Evolutionary conservation across 441 rosid genomes (phyloP).

Genomic region (Populus hybrid): DNA sequence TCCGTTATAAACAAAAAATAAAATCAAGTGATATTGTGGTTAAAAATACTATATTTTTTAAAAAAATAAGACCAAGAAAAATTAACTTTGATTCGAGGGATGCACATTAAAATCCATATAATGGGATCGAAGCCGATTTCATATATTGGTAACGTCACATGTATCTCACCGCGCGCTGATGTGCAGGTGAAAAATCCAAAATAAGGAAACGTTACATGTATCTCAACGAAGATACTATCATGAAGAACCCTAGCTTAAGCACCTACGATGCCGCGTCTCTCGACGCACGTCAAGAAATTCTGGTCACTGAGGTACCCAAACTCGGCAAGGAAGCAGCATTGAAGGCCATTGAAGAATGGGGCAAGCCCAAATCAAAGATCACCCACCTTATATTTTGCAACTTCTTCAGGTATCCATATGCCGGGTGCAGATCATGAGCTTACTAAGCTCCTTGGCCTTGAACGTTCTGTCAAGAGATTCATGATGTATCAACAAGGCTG

Average conservation of each 20-base stretch:
- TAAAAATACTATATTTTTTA: too few species aligned
- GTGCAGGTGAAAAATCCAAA: conserved; percentile 45
- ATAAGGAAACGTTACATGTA: conserved; percentile 50
- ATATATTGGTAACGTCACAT: too few species aligned
- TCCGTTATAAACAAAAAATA: too few species aligned
- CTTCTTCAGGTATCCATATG: conserved; percentile 53
- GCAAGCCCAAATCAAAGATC: conserved; percentile 55
- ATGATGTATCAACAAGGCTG: conserved; percentile 63
- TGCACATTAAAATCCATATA: too few species aligned
- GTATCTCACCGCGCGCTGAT: background rate
- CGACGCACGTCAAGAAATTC: conserved; percentile 49
- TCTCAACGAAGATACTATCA: conserved; percentile 38
- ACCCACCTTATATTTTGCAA: conserved; percentile 59
- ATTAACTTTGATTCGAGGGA: too few species aligned
- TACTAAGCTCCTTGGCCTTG: conserved; percentile 52
- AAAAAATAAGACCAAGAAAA: too few species aligned
- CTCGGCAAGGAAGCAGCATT: conserved; percentile 50
- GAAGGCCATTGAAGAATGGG: conserved; percentile 60
- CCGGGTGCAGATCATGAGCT: conserved; percentile 57
- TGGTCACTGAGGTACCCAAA: conserved; percentile 49
- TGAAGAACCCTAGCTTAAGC: conserved; percentile 37
- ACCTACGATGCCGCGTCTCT: conserved; percentile 44
- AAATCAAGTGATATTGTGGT: too few species aligned
- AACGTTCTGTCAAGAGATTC: conserved; percentile 46
- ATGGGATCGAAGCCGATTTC: too few species aligned